Base-by-base conservation (phyloP, 768 basidiomycete species). In the Gautieria morchelliformis region DNA sequence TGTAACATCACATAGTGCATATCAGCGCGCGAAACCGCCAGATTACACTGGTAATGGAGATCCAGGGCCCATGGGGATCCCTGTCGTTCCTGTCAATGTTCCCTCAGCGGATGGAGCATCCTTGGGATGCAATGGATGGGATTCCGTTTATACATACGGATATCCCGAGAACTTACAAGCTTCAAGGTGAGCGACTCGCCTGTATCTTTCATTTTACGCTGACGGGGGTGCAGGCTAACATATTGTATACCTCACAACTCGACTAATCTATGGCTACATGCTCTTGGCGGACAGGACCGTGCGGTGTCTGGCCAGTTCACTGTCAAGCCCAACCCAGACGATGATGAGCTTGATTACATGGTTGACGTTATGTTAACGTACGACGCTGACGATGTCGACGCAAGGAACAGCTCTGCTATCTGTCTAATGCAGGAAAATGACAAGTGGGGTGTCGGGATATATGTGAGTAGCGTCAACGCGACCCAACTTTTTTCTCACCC, bases 251-350 rank as follows among this genome's bases (percentile, higher is more conserved):
- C 56, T 4, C 30, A 30, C 35, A 57, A 47, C 45, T 30, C 46
- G 15, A 57, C 44, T 37, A 41, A 47, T 47, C 20, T 57, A 8
- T 57, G 56, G 56, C 27, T 57, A 3, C 56, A 49, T 57, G 45
- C 56, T 30, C 19, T 49, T 15, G 47, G 47, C 14, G 48, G 48
- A 48, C 20, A 20, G 17, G 46, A 30, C 14, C n/a, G 56, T 33
- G 19, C 50, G 9, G 48, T 49, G 11, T 57, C 56, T 7, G 56
- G 56, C 9, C 24, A 57, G 9, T 49, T 57, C 35, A 35, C 47
- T 10, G 44, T 57, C 56, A 57, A 20, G 35, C 40, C 50, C 17
- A 57, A 57, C 20, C 56, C 56, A 30, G 56, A 57, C 37, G 46
- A 32, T 6, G 48, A n/a, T 27, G 46, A 57, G 35, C 5, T 15